These are phyloP conservation scores for Vicia sativa DNA, from an alignment of 306 rosid species.

Conservation along the genomic window DNA sequence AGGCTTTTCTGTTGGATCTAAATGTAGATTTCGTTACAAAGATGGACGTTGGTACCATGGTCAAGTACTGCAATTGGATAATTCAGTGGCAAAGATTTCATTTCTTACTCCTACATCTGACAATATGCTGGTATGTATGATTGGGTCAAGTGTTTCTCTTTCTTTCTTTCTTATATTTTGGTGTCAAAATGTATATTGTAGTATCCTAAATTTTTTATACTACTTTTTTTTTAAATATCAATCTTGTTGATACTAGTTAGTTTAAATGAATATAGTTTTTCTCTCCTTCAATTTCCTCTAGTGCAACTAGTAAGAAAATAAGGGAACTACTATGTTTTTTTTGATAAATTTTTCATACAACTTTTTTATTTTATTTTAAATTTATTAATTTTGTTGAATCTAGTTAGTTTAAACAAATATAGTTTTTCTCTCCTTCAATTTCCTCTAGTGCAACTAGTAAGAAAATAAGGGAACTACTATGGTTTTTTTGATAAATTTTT, in stretches of 20 bases:
- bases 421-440: too few species aligned
- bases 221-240: too few species aligned
- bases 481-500: too few species aligned
- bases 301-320: conserved; percentile 26
- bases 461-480: too few species aligned
- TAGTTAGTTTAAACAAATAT: too few species aligned
- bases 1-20: conserved; percentile 72
- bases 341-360: too few species aligned
- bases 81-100: conserved; percentile 67
- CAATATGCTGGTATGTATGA: conserved; percentile 74
- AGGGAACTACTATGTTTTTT: too few species aligned
- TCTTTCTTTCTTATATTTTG: conserved; percentile 16
- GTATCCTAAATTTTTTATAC: too few species aligned
- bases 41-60: conserved; percentile 97
- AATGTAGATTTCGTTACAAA: conserved; percentile 80
- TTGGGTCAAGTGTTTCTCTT: conserved; percentile 19
- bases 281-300: background rate
- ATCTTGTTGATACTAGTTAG: too few species aligned
- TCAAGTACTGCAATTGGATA: conserved; percentile 60
- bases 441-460: too few species aligned
- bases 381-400: too few species aligned
- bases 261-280: conserved; percentile 7
- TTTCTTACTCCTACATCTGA: conserved; percentile 91
- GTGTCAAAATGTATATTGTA: background rate
- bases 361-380: too few species aligned